These are phyloP conservation scores for Thielaviopsis populi DNA, from an alignment of 2,329 filamentous ascomycete genomes.

Conservation along the genomic window DNA sequence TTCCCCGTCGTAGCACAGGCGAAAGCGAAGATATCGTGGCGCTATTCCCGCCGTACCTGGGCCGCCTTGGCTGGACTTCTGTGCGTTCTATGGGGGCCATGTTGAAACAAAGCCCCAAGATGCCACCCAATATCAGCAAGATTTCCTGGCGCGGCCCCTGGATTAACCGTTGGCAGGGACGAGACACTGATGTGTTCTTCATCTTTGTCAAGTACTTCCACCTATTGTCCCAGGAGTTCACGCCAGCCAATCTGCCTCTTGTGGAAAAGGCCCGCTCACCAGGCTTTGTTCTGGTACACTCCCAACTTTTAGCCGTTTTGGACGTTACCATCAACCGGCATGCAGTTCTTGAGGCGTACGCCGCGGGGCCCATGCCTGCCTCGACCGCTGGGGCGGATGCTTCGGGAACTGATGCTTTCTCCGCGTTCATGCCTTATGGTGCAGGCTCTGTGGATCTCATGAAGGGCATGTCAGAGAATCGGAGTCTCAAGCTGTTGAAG, in stretches of 20 bases:
- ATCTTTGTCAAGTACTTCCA: slow-evolving; percentile 84
- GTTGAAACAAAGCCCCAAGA: slow-evolving; percentile 49
- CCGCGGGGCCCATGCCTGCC: slow-evolving; percentile 30
- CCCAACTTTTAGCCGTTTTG: slow-evolving; percentile 63
- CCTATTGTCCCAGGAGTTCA: slow-evolving; percentile 59
- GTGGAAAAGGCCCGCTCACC: slow-evolving; percentile 50
- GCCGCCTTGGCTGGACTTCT: slow-evolving; percentile 41
- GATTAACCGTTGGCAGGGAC: slow-evolving; percentile 72
- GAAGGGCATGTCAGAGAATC: slow-evolving; percentile 76
- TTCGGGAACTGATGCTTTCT: slow-evolving; percentile 48
- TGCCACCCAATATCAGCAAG: slow-evolving; percentile 52
- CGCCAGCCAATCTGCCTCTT: slow-evolving; percentile 40
- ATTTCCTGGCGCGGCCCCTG: slow-evolving; percentile 79
- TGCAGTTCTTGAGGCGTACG: slow-evolving; percentile 34
- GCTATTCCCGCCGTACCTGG: slow-evolving; percentile 53
- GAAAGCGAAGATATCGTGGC: slow-evolving; percentile 51
- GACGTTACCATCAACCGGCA: slow-evolving; percentile 76
- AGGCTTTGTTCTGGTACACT: slow-evolving; percentile 65
- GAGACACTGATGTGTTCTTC: slow-evolving; percentile 80
- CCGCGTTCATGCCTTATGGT: slow-evolving; percentile 38
- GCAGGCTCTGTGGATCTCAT: slow-evolving; percentile 53
- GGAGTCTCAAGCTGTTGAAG: slow-evolving; percentile 65
- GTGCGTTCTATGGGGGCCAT: slow-evolving; percentile 34
- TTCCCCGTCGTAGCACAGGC: slow-evolving; percentile 39
- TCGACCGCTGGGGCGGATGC: slow-evolving; percentile 38